Base-by-base conservation (phyloP, 73 alveolate genomes). In the Paramecium sexaurelia region DNA sequence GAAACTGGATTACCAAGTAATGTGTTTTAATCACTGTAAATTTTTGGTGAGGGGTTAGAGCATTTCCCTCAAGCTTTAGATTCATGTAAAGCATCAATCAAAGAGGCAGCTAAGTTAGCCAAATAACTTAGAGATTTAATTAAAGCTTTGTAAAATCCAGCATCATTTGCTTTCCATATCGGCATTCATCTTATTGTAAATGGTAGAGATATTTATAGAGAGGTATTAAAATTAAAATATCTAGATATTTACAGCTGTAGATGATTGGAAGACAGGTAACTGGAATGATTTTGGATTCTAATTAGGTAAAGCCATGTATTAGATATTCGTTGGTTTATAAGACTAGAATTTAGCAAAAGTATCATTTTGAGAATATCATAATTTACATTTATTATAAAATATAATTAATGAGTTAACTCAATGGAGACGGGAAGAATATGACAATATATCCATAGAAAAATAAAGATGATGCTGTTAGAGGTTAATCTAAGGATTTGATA, bases 281-380 rank as follows among this genome's bases (percentile, higher is more conserved):
- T 78, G 90, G 90, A 19, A 40, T 39, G 90, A 78, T 45, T 78
- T 41, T 78, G 90, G 90, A n/a, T 78, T 40, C 13, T 41, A 78
- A 78, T 45, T 78, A 13, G 90, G 90, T 1, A 78, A 43, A 20
- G 90, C 90, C 22, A 78, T 78, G 90, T 39, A 29, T 19, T 22
- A 78, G 24, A 78, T 78, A n/a, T 78, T 78, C 20, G 75, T 78
- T 78, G 90, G 90, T 1, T 10, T 3, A 45, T 7, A 45, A 2
- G 26, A 11, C 3, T 45, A 45, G n/a, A n/a, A n/a, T n/a, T n/a
- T n/a, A n/a, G n/a, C n/a, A n/a, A n/a, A n/a, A n/a, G n/a, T n/a
- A n/a, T n/a, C n/a, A n/a, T n/a, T n/a, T n/a, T n/a, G n/a, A n/a
- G n/a, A n/a, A n/a, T n/a, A n/a, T n/a, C n/a, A n/a, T n/a, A n/a